These are phyloP conservation scores for Fraxinus pennsylvanica DNA, from an alignment of 257 asterid species.

Conservation along the genomic window DNA sequence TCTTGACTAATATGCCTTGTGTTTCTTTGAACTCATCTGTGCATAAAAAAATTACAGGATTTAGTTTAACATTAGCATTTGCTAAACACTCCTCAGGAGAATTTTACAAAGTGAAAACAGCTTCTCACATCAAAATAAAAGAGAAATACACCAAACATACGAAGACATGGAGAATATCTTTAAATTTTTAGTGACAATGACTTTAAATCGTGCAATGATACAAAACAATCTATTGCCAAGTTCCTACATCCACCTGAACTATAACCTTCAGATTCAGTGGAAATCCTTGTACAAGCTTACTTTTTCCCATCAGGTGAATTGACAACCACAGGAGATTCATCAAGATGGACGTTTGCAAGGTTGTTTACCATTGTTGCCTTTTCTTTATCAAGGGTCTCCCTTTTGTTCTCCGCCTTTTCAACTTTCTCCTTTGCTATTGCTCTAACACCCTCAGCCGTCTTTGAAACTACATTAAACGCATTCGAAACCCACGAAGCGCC, in stretches of 20 bases:
- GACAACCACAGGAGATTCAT: conserved; percentile 26
- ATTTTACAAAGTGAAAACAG: too few relatives aligned
- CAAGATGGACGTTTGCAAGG: conserved; percentile 29
- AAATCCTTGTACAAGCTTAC: conserved; percentile 12
- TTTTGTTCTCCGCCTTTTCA: conserved; percentile 42
- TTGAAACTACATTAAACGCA: conserved; percentile 42
- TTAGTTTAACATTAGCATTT: too few relatives aligned
- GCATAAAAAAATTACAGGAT: too few relatives aligned
- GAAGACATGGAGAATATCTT: not conserved
- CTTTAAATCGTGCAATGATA: not conserved
- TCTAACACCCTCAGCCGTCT: conserved; percentile 54
- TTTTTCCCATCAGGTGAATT: conserved; percentile 22
- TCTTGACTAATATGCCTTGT: not conserved
- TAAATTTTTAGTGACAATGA: not conserved
- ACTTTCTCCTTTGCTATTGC: conserved; percentile 51
- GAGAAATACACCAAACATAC: not conserved
- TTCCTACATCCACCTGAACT: not conserved
- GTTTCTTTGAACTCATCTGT: too few relatives aligned
- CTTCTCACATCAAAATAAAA: too few relatives aligned
- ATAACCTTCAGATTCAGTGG: not conserved
- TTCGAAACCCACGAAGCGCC: conserved; percentile 61
- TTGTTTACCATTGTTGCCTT: conserved; percentile 30
- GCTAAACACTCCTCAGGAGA: too few relatives aligned
- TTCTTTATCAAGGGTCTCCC: conserved; percentile 28
- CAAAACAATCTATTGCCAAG: not conserved